phyloP scores from a whole-genome alignment of 2,329 filamentous ascomycete genomes.

The Waltergamsia citrina region DNA sequence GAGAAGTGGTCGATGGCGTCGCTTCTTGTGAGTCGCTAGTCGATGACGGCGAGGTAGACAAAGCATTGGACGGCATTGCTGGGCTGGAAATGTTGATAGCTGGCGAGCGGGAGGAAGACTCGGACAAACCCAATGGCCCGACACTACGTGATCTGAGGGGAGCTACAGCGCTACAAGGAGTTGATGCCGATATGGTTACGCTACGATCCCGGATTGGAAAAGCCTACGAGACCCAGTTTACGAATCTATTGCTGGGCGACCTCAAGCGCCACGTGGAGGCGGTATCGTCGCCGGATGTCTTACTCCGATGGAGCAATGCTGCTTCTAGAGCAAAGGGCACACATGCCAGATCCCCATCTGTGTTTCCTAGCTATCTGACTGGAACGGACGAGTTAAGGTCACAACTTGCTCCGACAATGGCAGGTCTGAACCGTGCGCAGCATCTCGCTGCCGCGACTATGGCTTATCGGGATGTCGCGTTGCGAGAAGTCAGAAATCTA shows the following conservation, averaged over 20 bases:
- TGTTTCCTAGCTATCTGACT: conserved; percentile 69
- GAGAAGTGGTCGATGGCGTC: conserved; percentile 66
- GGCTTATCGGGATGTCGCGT: conserved; percentile 72
- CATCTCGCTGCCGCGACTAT: conserved; percentile 75
- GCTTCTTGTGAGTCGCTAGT: conserved; percentile 71
- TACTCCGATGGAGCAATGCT: conserved; percentile 76
- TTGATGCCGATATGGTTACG: conserved; percentile 66
- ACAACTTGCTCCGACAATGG: conserved; percentile 60
- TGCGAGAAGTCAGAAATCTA: conserved; percentile 78
- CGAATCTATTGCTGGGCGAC: conserved; percentile 69
- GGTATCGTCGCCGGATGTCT: conserved; percentile 61
- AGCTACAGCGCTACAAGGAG: conserved; percentile 70
- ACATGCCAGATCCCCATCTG: conserved; percentile 56
- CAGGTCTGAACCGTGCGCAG: conserved; percentile 71
- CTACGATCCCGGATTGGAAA: conserved; percentile 76
- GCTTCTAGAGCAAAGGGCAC: conserved; percentile 62
- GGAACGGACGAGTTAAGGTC: conserved; percentile 62
- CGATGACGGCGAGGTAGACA: conserved; percentile 73
- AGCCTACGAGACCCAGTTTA: conserved; percentile 74
- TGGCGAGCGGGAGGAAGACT: conserved; percentile 47
- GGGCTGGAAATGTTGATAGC: conserved; percentile 70
- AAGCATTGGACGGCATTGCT: conserved; percentile 70
- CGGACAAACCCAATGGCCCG: conserved; percentile 6
- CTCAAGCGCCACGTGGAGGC: conserved; percentile 69
- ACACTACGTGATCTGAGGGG: conserved; percentile 60